A percentile compares a stretch with the other conserved stretches of the same genome.
These are phyloP conservation scores for Zygoascus biomembranicola DNA, from an alignment of 805 yeast species.

Conservation along the genomic window DNA sequence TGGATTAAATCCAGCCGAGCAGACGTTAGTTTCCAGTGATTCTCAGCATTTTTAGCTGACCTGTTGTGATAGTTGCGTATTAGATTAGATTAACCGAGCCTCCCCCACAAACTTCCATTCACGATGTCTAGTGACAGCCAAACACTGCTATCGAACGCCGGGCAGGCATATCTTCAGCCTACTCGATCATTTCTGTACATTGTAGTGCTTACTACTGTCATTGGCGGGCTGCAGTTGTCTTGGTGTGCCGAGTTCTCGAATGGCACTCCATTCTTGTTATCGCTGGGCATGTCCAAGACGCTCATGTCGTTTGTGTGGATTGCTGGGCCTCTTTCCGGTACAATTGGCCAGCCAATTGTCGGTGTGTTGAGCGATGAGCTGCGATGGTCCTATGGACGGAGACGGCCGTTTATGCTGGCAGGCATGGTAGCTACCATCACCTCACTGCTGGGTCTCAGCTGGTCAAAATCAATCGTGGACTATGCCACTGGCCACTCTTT, in stretches of 20 bases:
- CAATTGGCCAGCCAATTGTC: constrained; percentile 55
- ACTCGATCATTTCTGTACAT: constrained; percentile 29
- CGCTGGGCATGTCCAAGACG: constrained; percentile 53
- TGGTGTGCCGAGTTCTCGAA: constrained; percentile 62
- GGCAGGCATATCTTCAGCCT: no score
- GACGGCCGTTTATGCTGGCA: constrained; percentile 50
- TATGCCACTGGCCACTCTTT: constrained; percentile 20
- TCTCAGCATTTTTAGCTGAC: no score
- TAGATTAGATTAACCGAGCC: no score
- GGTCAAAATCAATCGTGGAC: constrained; percentile 37
- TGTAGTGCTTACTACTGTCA: constrained; percentile 37
- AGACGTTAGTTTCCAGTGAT: no score
- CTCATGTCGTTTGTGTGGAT: constrained; percentile 53
- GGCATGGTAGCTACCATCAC: constrained; percentile 42
- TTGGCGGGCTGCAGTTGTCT: constrained; percentile 54
- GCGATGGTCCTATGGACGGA: constrained; percentile 38
- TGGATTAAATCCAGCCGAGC: no score
- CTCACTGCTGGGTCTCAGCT: constrained; percentile 39
- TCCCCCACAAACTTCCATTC: no score
- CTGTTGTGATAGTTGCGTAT: no score
- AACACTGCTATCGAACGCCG: no score
- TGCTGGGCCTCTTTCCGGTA: constrained; percentile 59
- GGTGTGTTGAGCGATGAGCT: constrained; percentile 52
- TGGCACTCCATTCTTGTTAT: constrained; percentile 53
- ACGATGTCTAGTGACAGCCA: no score